phyloP scores from a whole-genome alignment of 1,284 basidiomycete genomes.

The Trichosporon sp. region DNA sequence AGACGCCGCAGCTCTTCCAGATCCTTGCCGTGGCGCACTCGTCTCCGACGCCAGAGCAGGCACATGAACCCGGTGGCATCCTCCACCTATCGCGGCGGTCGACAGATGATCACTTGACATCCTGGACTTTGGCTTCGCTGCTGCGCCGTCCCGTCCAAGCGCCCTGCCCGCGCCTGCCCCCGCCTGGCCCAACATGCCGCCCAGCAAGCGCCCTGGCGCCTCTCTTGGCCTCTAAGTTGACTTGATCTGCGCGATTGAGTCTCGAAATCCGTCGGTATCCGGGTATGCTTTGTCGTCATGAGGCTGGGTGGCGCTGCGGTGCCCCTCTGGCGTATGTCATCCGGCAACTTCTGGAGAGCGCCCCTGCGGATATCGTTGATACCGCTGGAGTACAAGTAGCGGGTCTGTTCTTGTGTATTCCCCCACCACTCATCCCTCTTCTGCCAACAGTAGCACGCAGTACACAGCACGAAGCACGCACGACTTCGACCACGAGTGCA shows the following conservation, averaged over 20 bases:
- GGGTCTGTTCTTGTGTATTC: not conserved
- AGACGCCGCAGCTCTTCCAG: not conserved
- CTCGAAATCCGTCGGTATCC: slow-evolving; percentile 2
- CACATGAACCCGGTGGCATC: not conserved
- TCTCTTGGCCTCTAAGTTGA: no score
- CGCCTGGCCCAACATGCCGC: no score
- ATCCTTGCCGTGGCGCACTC: not conserved
- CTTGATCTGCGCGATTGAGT: no score
- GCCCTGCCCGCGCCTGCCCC: no score
- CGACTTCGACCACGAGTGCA: not conserved
- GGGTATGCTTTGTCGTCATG: not conserved
- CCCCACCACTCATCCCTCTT: not conserved
- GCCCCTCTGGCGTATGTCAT: not conserved
- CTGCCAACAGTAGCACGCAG: not conserved
- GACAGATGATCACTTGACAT: not conserved
- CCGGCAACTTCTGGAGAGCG: not conserved
- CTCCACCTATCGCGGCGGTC: not conserved
- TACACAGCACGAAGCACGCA: not conserved
- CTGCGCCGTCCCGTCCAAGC: not conserved
- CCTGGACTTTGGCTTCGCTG: not conserved
- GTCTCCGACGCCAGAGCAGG: not conserved
- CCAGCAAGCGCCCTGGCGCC: no score
- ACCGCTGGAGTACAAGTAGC: not conserved
- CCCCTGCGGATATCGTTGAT: not conserved
- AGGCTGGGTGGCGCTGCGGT: not conserved